phyloP scores from a whole-genome alignment of 768 basidiomycete genomes.

The Kondoa subrosea region DNA sequence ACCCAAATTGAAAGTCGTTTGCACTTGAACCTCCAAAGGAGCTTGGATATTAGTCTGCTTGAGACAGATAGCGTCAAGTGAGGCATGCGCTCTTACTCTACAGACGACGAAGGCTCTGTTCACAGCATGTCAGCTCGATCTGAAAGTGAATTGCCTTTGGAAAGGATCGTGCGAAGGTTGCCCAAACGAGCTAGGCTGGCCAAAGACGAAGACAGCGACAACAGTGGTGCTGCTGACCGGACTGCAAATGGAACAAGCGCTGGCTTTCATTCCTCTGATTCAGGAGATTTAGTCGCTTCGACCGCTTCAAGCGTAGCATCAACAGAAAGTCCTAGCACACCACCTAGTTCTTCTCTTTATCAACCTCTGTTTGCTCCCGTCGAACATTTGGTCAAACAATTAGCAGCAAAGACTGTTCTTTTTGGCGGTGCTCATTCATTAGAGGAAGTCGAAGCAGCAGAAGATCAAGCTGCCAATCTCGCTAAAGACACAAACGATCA shows the following conservation, averaged over 20 bases:
- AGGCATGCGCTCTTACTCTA: not conserved
- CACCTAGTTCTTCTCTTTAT: not conserved
- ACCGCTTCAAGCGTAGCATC: not conserved
- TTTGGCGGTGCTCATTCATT: conserved; percentile 2
- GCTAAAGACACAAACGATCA: too few species aligned
- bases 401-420: conserved; percentile 2
- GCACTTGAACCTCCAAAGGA: too few species aligned
- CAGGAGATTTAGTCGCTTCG: not conserved
- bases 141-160: not conserved
- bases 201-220: not conserved
- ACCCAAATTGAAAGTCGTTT: too few species aligned
- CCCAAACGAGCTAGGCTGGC: conserved; percentile 1
- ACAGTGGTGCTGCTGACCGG: not conserved
- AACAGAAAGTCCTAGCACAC: not conserved
- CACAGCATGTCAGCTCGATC: not conserved
- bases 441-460: not conserved
- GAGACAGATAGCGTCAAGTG: too few species aligned
- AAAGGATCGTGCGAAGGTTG: not conserved
- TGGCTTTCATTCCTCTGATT: not conserved
- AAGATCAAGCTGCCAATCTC: not conserved
- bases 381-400: conserved; percentile 6
- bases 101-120: not conserved
- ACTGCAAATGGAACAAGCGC: not conserved
- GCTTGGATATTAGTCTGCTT: too few species aligned
- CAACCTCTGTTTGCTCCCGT: conserved; percentile 6